A percentile compares a stretch with the other conserved stretches of the same genome.
phyloP scores from a whole-genome alignment of 225 moss, liverwort and hornwort genomes.

The Sphagnum tenellum region DNA sequence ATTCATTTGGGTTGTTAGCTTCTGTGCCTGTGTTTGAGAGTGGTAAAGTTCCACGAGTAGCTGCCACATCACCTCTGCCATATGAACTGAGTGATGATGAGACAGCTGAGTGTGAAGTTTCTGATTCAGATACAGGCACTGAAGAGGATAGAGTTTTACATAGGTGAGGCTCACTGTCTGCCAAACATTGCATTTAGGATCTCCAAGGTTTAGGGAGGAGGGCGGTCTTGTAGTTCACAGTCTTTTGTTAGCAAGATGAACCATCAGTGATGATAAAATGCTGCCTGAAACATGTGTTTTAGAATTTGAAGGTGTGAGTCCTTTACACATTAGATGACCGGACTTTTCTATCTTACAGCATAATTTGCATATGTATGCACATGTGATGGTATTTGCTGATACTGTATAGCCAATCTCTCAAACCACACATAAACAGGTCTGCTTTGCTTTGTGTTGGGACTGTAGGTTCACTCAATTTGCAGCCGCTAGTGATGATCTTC shows the following conservation, averaged over 20 bases:
- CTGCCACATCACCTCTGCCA: constrained; percentile 36
- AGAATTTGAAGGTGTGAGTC: not conserved
- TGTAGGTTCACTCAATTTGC: constrained; percentile 30
- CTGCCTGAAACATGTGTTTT: no score
- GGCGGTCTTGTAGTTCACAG: no score
- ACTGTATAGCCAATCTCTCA: not conserved
- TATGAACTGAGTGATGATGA: constrained; percentile 82
- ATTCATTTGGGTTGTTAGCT: constrained; percentile 70
- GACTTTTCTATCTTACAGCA: no score
- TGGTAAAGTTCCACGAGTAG: constrained; percentile 81
- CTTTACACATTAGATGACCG: no score
- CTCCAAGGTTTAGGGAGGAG: no score
- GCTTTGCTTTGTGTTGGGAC: no score
- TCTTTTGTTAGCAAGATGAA: no score
- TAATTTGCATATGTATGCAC: no score
- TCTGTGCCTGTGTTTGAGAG: constrained; percentile 62
- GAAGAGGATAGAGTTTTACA: constrained; percentile 37
- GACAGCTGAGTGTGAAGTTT: constrained; percentile 61
- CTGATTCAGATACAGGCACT: constrained; percentile 58
- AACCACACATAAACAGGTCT: no score
- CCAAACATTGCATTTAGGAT: no score
- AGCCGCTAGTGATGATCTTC: constrained; percentile 40
- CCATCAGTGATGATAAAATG: no score
- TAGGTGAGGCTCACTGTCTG: constrained; percentile 2
- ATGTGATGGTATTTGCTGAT: not conserved